Evolutionary conservation across 192 early-diverging fungal genomes (phyloP).

Genomic region (Spinellus fusiger): DNA sequence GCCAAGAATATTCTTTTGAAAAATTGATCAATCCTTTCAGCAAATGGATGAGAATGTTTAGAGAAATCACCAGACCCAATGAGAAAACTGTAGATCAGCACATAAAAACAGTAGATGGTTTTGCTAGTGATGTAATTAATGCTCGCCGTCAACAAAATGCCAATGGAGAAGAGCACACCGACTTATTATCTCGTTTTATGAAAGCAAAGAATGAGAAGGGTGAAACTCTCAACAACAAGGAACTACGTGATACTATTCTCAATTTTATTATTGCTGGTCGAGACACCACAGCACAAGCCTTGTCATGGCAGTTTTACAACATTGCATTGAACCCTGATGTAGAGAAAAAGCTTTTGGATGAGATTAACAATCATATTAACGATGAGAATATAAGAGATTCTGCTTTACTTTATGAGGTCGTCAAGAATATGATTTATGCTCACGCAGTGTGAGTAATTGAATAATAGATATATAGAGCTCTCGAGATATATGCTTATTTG

Average conservation of each 20-base stretch:
- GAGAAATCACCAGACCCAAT: constrained; percentile 11
- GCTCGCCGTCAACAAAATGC: constrained; percentile 25
- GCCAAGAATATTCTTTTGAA: constrained; percentile 28
- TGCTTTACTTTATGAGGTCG: constrained; percentile 21
- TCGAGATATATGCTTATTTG: constrained; percentile 1
- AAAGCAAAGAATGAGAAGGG: constrained; percentile 23
- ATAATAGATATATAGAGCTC: neutral
- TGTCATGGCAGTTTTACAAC: constrained; percentile 45
- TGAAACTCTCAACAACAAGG: constrained; percentile 12
- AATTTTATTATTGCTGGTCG: constrained; percentile 38
- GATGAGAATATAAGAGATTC: constrained; percentile 23
- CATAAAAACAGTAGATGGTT: constrained; percentile 19
- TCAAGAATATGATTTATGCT: constrained; percentile 28
- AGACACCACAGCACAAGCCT: constrained; percentile 49
- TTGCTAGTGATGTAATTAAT: constrained; percentile 20
- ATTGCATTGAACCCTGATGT: constrained; percentile 36
- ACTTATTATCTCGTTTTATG: constrained; percentile 32
- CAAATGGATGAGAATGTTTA: neutral
- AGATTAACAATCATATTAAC: constrained; percentile 24
- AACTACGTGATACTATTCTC: constrained; percentile 32
- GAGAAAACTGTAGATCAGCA: constrained; percentile 14
- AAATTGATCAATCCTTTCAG: constrained; percentile 30
- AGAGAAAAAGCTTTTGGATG: constrained; percentile 37
- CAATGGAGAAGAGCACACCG: constrained; percentile 3
- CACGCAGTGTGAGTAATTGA: constrained; percentile 30